Base-by-base conservation (phyloP, 2,329 filamentous ascomycete species). In the Beauveria rudraprayagi region DNA sequence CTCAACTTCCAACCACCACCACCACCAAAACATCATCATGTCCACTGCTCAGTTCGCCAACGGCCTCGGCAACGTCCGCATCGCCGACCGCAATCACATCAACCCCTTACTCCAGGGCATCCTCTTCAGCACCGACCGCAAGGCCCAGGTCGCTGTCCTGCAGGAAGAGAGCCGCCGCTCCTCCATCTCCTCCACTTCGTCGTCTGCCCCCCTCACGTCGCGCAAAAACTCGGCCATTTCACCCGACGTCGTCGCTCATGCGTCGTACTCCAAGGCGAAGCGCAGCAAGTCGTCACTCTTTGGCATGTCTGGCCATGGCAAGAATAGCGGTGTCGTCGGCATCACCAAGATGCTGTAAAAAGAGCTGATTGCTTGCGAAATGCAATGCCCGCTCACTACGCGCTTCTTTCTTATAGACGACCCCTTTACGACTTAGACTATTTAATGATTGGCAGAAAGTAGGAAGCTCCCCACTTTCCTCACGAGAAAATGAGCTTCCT, bases 81-180 rank as follows among this genome's bases (percentile, higher is more conserved):
- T 64, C 52, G 48, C 46, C 40, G 64, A 66, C 55, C 63, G 64
- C 47, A 53, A 65, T n/a, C 64, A 66, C 58, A 48, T 63, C 56
- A 60, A 60, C 47, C 63, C 65, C 37, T 46, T 67, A 2, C 54
- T 67, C 34, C 62, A 67, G 54, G 62, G 63, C 52, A 62, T 66
- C 55, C 58, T 66, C 56, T 61, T 61, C 59, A 60, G 48, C 56
- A 60, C 61, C 51, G 57, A 61, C 52, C 56, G 57, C 51, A 60
- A 62, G 37, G 57, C 57, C 40, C 61, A 63, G 41, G 37, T 61
- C 53, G 53, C 52, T 17, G 48, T 63, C 53, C 57, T 60, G 22
- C 11, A 52, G 34, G 43, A 56, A 10, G 44, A 62, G 56, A 48
- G 50, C 50, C 61, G 61, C 37, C 56, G 57, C 57, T 51, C 56